Evolutionary conservation across 306 rosid genomes (phyloP), one percentile per base, ranked within the genome.

Genomic region (Betula pendula): DNA sequence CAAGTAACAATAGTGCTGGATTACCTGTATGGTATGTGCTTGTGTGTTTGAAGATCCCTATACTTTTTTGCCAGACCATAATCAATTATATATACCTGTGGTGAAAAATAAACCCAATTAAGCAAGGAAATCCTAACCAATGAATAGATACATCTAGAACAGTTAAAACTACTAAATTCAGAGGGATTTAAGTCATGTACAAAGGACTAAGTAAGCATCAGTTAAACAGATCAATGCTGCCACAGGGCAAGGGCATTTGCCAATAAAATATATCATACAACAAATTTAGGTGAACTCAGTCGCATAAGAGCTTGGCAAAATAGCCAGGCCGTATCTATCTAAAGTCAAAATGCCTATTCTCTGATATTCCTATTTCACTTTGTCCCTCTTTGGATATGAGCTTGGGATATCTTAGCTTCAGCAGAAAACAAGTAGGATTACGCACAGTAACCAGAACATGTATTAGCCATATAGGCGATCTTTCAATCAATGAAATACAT

Each of bases 21-120:
- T 66, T 88, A 95, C 98, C 99, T 92, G 81, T 95, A 95, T 25
- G 97, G 97, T 84, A 95, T 95, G 86, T 95, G 99, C 93, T 88
- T 95, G 79, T 92, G 97, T 9, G 99, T 95, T 77, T 95, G 99
- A 80, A 95, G 97, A 89, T 95, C 99, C 72, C 97, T 88, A 75
- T 73, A 95, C 89, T 90, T 95, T 80, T 95, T 95, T 48, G 94
- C 97, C 48, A 95, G 99, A 81, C 99, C 99, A 82, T 92, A 95
- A 90, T 95, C 99, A 71, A 95, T 95, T 77, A 95, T 51, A 82
- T 95, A 95, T 33, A 95, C 99, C 99, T 96, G 88, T 20, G 60
- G 77, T 68, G 48, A 59, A 82, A 76, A 35, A 51, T 70, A 80
- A 55, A 76, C 20, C 25, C 69, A 80, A 51, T 20, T 71, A 90